These are phyloP conservation scores for Trametes gibbosa DNA, from an alignment of 768 basidiomycete species.

Conservation along the genomic window DNA sequence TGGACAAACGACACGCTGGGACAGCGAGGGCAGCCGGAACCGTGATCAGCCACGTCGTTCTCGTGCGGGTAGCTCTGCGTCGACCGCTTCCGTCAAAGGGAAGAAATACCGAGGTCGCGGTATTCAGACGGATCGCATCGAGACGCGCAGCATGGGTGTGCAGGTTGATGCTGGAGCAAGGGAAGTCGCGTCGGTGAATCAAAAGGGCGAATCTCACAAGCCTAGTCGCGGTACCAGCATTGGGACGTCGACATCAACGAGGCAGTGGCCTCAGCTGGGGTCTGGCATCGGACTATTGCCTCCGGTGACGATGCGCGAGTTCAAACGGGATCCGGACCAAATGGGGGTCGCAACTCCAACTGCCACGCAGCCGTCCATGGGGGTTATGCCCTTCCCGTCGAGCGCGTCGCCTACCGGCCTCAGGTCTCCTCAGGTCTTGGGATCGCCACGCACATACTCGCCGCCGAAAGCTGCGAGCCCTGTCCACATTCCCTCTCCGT, in stretches of 20 bases:
- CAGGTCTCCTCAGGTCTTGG: conserved; percentile 25
- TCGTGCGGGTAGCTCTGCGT: conserved; percentile 34
- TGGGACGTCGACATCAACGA: conserved; percentile 9
- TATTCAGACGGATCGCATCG: conserved; percentile 64
- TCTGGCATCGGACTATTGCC: conserved; percentile 20
- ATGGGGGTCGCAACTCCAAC: conserved; percentile 22
- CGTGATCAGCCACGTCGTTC: conserved; percentile 21
- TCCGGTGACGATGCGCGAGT: conserved; percentile 24
- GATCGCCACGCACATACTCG: conserved; percentile 29
- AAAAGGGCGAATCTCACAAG: conserved; percentile 9
- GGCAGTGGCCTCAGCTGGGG: conserved; percentile 12
- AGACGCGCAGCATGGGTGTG: conserved; percentile 53
- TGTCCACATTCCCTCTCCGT: conserved; percentile 14
- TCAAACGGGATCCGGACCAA: conserved; percentile 24
- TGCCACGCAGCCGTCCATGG: conserved; percentile 12
- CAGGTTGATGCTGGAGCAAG: conserved; percentile 45
- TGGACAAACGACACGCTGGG: conserved; percentile 2
- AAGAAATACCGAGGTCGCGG: conserved; percentile 64
- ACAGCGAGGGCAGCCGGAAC: conserved; percentile 21
- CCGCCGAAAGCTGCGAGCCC: conserved; percentile 22
- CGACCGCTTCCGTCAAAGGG: conserved; percentile 36
- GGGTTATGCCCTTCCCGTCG: conserved; percentile 28
- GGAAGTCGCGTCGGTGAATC: conserved; percentile 9
- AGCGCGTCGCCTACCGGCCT: conserved; percentile 30
- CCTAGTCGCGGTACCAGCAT: conserved; percentile 1